These are phyloP conservation scores for Pichia sp. DNA, from an alignment of 1,139 yeast genomes.

Conservation along the genomic window DNA sequence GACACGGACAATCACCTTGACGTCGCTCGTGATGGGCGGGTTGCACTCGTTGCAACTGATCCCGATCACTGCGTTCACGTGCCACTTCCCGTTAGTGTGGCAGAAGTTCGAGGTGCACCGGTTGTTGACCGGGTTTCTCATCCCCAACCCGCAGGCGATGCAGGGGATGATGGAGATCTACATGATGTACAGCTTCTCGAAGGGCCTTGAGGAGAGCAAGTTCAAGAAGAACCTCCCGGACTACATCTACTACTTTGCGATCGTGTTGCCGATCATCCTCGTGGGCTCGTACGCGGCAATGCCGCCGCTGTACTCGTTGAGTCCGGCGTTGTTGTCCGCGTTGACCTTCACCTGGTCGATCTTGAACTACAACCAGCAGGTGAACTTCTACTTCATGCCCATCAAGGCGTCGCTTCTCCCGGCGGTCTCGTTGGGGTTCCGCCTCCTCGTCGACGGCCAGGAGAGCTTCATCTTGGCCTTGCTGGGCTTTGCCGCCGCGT, in stretches of 20 bases:
- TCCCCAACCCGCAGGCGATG: conserved; percentile 41
- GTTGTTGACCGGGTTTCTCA: conserved; percentile 46
- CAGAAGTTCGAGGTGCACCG: conserved; percentile 41
- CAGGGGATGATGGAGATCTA: conserved; percentile 51
- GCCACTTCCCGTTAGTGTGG: conserved; percentile 30
- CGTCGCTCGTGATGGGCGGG: conserved; percentile 36
- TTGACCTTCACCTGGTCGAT: conserved; percentile 60
- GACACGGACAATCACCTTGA: conserved; percentile 35
- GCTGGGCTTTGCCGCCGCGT: conserved; percentile 52
- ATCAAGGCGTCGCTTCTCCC: conserved; percentile 59
- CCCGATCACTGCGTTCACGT: conserved; percentile 26
- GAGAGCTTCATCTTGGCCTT: conserved; percentile 38
- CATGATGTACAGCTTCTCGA: conserved; percentile 54
- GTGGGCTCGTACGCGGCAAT: conserved; percentile 30
- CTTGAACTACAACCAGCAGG: conserved; percentile 45
- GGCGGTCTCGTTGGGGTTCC: conserved; percentile 47
- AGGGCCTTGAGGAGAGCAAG: conserved; percentile 52
- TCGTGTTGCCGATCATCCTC: conserved; percentile 46
- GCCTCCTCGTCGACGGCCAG: conserved; percentile 43
- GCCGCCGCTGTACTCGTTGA: conserved; percentile 32
- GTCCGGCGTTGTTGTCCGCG: conserved; percentile 43
- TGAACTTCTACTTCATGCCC: conserved; percentile 50
- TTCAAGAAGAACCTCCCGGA: conserved; percentile 52
- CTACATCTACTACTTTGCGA: conserved; percentile 49
- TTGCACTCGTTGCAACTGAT: conserved; percentile 33